phyloP scores from a whole-genome alignment of 257 asterid genomes.

The Marsdenia floribunda region DNA sequence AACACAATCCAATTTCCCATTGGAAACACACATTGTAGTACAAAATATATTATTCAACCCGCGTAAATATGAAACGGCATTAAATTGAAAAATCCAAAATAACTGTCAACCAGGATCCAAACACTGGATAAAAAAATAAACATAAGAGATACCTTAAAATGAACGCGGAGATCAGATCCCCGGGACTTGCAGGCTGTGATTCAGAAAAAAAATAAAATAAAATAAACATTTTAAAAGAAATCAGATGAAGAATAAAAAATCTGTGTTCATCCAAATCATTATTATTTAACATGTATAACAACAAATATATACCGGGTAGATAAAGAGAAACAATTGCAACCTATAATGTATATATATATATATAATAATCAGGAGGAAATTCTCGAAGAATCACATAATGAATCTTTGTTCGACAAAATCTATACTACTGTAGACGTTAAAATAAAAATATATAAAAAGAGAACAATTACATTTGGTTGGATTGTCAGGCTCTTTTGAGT shows the following conservation, averaged over 20 bases:
- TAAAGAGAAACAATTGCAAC: background rate
- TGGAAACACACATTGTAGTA: background rate
- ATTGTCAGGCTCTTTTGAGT: constrained; percentile 71
- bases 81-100: background rate
- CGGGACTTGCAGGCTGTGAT: constrained; percentile 83
- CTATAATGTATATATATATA: too few species aligned
- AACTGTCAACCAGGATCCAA: too few species aligned
- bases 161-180: constrained; percentile 69
- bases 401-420: background rate
- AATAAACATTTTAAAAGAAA: background rate
- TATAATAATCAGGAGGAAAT: too few species aligned
- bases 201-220: too few species aligned
- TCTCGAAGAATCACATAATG: background rate
- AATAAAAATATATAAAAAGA: background rate
- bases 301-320: too few species aligned
- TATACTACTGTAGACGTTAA: too few species aligned
- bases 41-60: too few species aligned
- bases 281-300: too few species aligned
- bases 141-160: constrained; percentile 49
- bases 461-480: constrained; percentile 50
- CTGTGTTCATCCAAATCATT: too few species aligned
- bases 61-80: background rate
- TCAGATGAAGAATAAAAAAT: background rate
- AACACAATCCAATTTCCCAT: background rate
- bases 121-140: too few species aligned